phyloP scores from a whole-genome alignment of 305 asterid species.

The Petunia hybrid region DNA sequence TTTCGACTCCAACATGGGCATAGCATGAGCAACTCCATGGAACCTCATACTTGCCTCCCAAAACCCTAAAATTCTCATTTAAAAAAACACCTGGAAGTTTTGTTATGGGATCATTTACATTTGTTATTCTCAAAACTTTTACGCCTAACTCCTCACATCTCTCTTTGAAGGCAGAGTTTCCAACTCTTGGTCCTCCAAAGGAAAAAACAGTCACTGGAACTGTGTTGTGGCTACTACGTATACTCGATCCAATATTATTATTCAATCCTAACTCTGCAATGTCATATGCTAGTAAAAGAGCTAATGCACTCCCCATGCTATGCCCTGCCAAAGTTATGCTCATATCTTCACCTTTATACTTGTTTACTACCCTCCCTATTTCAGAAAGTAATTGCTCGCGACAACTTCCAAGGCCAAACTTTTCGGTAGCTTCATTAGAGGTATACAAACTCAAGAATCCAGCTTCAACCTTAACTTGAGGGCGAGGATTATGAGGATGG shows the following conservation, averaged over 20 bases:
- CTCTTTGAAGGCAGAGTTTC: slow-evolving; percentile 62
- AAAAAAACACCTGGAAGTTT: slow-evolving; percentile 68
- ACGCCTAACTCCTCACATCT: slow-evolving; percentile 71
- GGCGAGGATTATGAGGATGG: slow-evolving; percentile 56
- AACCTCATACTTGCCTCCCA: slow-evolving; percentile 42
- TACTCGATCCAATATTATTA: neutral
- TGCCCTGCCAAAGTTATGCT: slow-evolving; percentile 73
- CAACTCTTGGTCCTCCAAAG: slow-evolving; percentile 85
- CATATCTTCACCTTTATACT: slow-evolving; percentile 47
- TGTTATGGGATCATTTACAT: slow-evolving; percentile 67
- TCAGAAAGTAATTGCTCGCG: slow-evolving; percentile 66
- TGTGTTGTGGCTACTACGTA: neutral
- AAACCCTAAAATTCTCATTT: slow-evolving; percentile 59
- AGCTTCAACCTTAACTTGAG: slow-evolving; percentile 60
- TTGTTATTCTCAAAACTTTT: slow-evolving; percentile 61
- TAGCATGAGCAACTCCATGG: slow-evolving; percentile 64
- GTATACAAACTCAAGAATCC: slow-evolving; percentile 73
- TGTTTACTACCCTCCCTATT: slow-evolving; percentile 52
- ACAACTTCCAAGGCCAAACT: slow-evolving; percentile 59
- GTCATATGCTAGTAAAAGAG: slow-evolving; percentile 58
- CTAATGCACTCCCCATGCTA: slow-evolving; percentile 83
- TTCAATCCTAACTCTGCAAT: slow-evolving; percentile 66
- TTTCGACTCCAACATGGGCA: slow-evolving; percentile 67
- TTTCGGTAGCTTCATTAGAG: slow-evolving; percentile 42
- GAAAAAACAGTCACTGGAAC: slow-evolving; percentile 70